Conservation (phyloP, 495 filamentous ascomycete genomes). For the Penicilliopsis zonata region DNA sequence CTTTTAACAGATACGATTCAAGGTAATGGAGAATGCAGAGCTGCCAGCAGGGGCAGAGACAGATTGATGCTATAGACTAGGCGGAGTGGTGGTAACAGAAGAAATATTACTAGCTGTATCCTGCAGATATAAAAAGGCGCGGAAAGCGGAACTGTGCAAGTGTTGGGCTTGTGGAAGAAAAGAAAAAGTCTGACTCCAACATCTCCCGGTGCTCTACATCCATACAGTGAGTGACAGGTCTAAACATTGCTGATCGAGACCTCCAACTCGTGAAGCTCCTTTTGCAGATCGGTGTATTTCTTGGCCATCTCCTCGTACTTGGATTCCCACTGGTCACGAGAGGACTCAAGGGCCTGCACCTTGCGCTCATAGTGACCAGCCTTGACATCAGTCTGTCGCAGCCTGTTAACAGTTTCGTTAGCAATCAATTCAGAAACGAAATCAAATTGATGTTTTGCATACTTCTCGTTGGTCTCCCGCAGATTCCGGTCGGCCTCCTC, state of each 20-base stretch:
- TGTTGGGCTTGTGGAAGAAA: slow-evolving; percentile 13
- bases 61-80: slow-evolving; percentile 6
- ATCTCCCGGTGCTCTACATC: slow-evolving; percentile 18
- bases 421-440: neutral
- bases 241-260: slow-evolving; percentile 85
- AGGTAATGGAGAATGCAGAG: slow-evolving; percentile 3
- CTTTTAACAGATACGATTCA: slow-evolving; percentile 1
- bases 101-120: slow-evolving; percentile 13
- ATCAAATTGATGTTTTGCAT: slow-evolving; percentile 19
- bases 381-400: slow-evolving; percentile 97
- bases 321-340: slow-evolving; percentile 82
- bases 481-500: slow-evolving; percentile 90
- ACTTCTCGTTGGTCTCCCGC: slow-evolving; percentile 98
- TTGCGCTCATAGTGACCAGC: slow-evolving; percentile 99
- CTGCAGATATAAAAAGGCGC: slow-evolving; percentile 12
- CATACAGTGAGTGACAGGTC: slow-evolving; percentile 14
- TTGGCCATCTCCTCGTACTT: slow-evolving; percentile 95
- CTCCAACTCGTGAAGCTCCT: slow-evolving; percentile 84
- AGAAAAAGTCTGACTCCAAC: slow-evolving; percentile 20
- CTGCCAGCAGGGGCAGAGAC: slow-evolving; percentile 2
- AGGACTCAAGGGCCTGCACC: slow-evolving; percentile 84
- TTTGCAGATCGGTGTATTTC: slow-evolving; percentile 74
- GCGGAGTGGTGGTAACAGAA: slow-evolving; percentile 7
- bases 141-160: slow-evolving; percentile 14
- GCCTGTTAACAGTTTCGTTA: slow-evolving; percentile 41